Conservation (phyloP, 2,329 filamentous ascomycete genomes). For the Colletotrichum musicola region DNA sequence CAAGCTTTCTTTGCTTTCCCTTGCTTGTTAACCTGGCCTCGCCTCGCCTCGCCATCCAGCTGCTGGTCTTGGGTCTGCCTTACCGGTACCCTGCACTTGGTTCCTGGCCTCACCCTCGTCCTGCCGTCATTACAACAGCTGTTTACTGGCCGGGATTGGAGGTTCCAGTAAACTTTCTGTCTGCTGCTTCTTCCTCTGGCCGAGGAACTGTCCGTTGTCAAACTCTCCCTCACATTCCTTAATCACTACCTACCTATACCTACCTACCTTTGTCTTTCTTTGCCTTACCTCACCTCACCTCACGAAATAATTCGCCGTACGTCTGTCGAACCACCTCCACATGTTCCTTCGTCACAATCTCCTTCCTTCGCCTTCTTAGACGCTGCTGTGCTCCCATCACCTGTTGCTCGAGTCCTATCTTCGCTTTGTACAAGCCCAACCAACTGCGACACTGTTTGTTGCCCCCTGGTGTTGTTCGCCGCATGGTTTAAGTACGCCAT, state of each 20-base stretch:
- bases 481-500: constrained; percentile 14
- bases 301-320: constrained; percentile 19
- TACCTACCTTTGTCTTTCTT: not conserved
- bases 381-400: constrained; percentile 31
- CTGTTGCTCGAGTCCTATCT: not conserved
- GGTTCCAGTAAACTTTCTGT: constrained; percentile 30
- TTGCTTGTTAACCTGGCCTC: constrained; percentile 10
- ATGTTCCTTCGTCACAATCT: constrained; percentile 11
- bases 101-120: constrained; percentile 24
- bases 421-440: constrained; percentile 6
- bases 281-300: constrained; percentile 5
- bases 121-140: constrained; percentile 20
- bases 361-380: constrained; percentile 17
- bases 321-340: constrained; percentile 24
- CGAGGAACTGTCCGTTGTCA: constrained; percentile 15
- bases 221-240: not conserved
- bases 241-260: not conserved
- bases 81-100: not conserved
- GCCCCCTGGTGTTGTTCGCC: constrained; percentile 15
- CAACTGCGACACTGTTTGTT: constrained; percentile 17
- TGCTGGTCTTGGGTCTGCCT: too few relatives aligned
- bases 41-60: not conserved
- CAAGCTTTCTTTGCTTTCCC: constrained; percentile 3
- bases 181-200: constrained; percentile 22
- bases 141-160: constrained; percentile 25